These are phyloP conservation scores for Dothideomycetes sp. DNA, from an alignment of 2,329 filamentous ascomycete species.

Conservation along the genomic window DNA sequence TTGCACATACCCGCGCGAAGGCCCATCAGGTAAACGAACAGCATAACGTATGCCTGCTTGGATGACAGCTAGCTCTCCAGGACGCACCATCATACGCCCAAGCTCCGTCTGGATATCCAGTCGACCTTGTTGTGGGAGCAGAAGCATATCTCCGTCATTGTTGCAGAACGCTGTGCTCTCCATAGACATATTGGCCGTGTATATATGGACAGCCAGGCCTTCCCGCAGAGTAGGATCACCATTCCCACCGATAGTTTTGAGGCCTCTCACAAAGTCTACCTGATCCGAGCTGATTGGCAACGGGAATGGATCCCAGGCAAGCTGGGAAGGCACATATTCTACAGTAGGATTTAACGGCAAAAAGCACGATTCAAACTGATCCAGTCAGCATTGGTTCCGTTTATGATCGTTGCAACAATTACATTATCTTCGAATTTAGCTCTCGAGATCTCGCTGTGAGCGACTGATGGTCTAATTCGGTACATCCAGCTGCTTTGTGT, in stretches of 20 bases:
- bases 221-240: constrained; percentile 13
- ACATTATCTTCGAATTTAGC: background rate
- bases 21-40: constrained; percentile 11
- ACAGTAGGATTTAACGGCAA: constrained; percentile 9
- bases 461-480: constrained; percentile 19
- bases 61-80: constrained; percentile 12
- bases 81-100: constrained; percentile 10
- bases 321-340: constrained; percentile 6
- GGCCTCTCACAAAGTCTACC: constrained; percentile 13
- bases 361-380: constrained; percentile 11
- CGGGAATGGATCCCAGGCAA: constrained; percentile 11
- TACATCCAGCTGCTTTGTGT: constrained; percentile 17
- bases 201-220: constrained; percentile 14
- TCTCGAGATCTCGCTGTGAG: constrained; percentile 7
- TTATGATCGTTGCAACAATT: too few species aligned
- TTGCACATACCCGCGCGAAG: constrained; percentile 10
- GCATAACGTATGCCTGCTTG: constrained; percentile 11
- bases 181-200: constrained; percentile 14
- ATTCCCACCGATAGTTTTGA: constrained; percentile 14
- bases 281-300: constrained; percentile 7
- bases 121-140: constrained; percentile 10
- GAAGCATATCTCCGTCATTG: constrained; percentile 10
- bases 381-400: too few species aligned
- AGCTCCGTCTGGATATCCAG: constrained; percentile 13
- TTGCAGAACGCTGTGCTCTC: background rate